phyloP scores from a whole-genome alignment of 225 moss, liverwort and hornwort species.

The Marchantia polymorpha region DNA sequence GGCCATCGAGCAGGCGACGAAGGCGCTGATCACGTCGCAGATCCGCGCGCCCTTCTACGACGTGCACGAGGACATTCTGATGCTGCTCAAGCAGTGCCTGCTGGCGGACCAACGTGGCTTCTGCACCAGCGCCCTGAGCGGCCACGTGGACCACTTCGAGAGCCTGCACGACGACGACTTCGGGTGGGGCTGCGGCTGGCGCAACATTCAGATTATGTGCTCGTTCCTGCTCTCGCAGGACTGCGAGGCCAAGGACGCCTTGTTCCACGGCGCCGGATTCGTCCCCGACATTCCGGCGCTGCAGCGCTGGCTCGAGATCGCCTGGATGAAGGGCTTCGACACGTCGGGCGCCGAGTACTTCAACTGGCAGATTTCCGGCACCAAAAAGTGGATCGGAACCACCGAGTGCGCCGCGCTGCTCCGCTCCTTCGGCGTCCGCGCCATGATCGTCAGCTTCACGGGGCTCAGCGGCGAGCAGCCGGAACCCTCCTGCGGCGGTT shows the following conservation, averaged over 20 bases:
- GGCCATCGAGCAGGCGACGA: conserved; percentile 44
- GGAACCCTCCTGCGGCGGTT: background rate
- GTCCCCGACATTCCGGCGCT: conserved; percentile 70
- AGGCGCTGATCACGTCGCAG: conserved; percentile 49
- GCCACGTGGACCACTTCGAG: conserved; percentile 70
- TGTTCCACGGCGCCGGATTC: conserved; percentile 67
- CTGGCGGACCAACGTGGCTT: conserved; percentile 45
- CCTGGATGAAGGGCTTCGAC: conserved; percentile 74
- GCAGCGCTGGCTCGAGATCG: conserved; percentile 77
- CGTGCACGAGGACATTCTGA: conserved; percentile 51
- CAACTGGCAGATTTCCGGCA: conserved; percentile 62
- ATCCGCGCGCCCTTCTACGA: conserved; percentile 36
- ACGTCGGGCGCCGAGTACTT: conserved; percentile 63
- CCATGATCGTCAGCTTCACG: conserved; percentile 70
- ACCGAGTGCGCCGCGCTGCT: conserved; percentile 78
- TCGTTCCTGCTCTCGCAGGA: conserved; percentile 55
- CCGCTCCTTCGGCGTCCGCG: conserved; percentile 74
- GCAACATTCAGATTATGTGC: conserved; percentile 75
- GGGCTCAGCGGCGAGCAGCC: conserved; percentile 44
- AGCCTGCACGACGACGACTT: conserved; percentile 64
- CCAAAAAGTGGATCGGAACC: conserved; percentile 80
- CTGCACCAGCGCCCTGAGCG: conserved; percentile 51
- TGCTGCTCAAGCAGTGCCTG: conserved; percentile 56
- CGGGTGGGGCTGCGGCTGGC: conserved; percentile 88
- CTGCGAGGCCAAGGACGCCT: conserved; percentile 41